phyloP scores from a whole-genome alignment of 345 rosid genomes.

The Pistacia vera region DNA sequence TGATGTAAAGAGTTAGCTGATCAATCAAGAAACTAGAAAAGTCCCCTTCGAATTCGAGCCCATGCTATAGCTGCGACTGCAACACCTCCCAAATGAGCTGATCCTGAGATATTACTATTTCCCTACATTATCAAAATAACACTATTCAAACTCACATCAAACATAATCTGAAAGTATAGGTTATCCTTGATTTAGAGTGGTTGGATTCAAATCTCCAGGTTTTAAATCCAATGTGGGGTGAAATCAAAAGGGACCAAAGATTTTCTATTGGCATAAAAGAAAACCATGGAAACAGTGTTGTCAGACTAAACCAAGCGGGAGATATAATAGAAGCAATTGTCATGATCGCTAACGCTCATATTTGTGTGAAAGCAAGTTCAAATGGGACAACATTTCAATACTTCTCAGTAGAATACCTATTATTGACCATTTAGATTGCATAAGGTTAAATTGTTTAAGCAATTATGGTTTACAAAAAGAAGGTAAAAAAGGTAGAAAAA shows the following conservation, averaged over 20 bases:
- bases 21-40: conserved; percentile 34
- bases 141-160: conserved; percentile 12
- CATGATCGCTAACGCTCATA: neutral
- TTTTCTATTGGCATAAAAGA: neutral
- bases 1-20: neutral
- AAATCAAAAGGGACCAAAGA: neutral
- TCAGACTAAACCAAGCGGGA: neutral
- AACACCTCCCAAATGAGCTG: conserved; percentile 94
- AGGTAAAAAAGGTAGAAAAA: neutral
- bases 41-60: conserved; percentile 65
- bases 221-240: neutral
- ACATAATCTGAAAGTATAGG: too few relatives aligned
- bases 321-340: neutral
- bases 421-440: neutral
- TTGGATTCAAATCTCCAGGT: neutral
- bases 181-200: neutral
- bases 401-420: neutral
- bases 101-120: conserved; percentile 75
- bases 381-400: neutral
- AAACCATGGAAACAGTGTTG: too few relatives aligned
- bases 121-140: conserved; percentile 48
- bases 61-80: conserved; percentile 88
- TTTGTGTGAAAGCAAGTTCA: neutral
- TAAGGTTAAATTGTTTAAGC: neutral
- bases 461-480: neutral